These are phyloP conservation scores for Colletotrichum sp. DNA, from an alignment of 2,329 filamentous ascomycete genomes.

Conservation along the genomic window DNA sequence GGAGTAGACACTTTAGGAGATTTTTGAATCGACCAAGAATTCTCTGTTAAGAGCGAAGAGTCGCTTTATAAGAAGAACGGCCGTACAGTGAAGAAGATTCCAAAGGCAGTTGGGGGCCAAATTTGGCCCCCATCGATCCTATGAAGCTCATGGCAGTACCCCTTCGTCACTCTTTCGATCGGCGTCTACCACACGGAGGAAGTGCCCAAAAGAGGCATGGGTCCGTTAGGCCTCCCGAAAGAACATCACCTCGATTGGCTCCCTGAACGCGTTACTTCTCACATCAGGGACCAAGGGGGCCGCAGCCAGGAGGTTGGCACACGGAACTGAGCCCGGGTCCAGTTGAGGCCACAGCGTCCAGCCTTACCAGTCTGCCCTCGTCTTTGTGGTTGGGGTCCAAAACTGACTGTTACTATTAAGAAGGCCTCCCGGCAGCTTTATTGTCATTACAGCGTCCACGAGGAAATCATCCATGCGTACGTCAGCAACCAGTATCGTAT, in stretches of 20 bases:
- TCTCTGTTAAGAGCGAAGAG: not conserved
- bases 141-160: not conserved
- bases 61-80: not conserved
- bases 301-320: not conserved
- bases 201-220: not conserved
- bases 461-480: not conserved
- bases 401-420: not conserved
- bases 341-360: not conserved
- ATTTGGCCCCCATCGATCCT: not conserved
- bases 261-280: not conserved
- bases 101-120: not conserved
- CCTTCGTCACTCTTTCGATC: not conserved
- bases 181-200: not conserved
- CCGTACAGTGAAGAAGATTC: not conserved
- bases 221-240: not conserved
- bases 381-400: not conserved
- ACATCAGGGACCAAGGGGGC: not conserved
- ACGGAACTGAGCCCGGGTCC: not conserved
- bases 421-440: not conserved
- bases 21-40: not conserved
- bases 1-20: not conserved
- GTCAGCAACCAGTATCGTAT: not conserved
- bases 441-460: too few relatives aligned
- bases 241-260: not conserved
- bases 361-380: not conserved